These are phyloP conservation scores for Hippophae gyantsensis DNA, from an alignment of 306 rosid species.

Conservation along the genomic window DNA sequence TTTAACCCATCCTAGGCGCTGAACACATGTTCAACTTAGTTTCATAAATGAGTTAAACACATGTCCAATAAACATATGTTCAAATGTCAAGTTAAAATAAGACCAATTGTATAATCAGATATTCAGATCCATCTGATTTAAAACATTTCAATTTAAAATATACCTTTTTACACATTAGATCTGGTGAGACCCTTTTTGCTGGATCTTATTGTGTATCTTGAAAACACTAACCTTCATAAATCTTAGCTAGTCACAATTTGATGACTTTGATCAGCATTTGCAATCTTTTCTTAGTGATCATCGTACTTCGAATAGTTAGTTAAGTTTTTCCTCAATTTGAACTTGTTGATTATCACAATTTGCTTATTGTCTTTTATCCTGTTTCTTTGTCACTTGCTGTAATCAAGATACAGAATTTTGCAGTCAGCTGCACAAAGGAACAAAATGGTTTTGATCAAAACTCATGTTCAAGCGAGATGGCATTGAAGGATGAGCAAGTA, in stretches of 20 bases:
- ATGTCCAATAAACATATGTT: no score
- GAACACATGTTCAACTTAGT: no score
- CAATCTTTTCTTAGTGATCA: not conserved
- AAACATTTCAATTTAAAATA: no score
- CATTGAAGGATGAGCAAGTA: conserved; percentile 26
- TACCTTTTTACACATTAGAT: no score
- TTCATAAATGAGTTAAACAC: no score
- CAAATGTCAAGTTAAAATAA: not conserved
- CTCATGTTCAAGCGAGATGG: conserved; percentile 18
- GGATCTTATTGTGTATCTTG: no score
- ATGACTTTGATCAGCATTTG: conserved; percentile 11
- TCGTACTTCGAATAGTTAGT: not conserved
- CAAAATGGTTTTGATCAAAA: conserved; percentile 22
- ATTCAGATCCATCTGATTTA: no score
- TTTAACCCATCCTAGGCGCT: no score
- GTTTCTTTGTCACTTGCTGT: conserved; percentile 29
- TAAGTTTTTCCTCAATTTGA: not conserved
- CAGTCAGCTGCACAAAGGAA: conserved; percentile 22
- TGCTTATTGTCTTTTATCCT: conserved; percentile 3
- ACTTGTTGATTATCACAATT: not conserved
- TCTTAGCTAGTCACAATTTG: no score
- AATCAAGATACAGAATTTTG: conserved; percentile 31
- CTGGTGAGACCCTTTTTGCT: no score
- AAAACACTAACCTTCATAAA: no score
- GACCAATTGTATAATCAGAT: no score